Evolutionary conservation across 1,139 yeast genomes (phyloP).

Genomic region (Diutina mesorugosa): DNA sequence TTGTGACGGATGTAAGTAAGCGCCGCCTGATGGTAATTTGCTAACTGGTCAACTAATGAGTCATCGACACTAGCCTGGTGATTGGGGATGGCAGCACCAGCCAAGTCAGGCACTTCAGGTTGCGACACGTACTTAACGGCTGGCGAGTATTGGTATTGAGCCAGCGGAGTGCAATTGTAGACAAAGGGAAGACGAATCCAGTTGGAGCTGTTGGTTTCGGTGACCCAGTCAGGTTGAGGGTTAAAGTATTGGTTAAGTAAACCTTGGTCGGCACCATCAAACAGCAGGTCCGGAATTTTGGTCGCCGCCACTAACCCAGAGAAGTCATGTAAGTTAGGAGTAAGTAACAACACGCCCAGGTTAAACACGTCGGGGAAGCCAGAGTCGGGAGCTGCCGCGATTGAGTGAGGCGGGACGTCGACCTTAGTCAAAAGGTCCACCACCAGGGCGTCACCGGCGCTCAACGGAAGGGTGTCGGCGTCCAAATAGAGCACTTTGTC

Average conservation of each 20-base stretch:
- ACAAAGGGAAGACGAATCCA: slow-evolving; percentile 1
- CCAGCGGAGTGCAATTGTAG: slow-evolving; percentile 2
- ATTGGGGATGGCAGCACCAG: background rate
- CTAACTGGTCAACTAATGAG: slow-evolving; percentile 3
- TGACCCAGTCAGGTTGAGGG: slow-evolving; percentile 1
- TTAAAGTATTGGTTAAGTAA: slow-evolving; percentile 2
- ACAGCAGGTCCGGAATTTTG: background rate
- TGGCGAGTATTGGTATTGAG: background rate
- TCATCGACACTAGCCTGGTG: background rate
- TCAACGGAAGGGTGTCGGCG: slow-evolving; percentile 64
- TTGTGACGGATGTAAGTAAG: slow-evolving; percentile 10
- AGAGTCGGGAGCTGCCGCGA: slow-evolving; percentile 77
- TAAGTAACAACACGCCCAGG: slow-evolving; percentile 67
- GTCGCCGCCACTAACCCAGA: slow-evolving; percentile 18
- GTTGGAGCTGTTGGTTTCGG: background rate
- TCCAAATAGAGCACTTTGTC: slow-evolving; percentile 64
- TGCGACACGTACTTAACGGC: background rate
- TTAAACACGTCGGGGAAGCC: slow-evolving; percentile 97
- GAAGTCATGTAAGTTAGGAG: slow-evolving; percentile 41
- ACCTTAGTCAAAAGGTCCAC: slow-evolving; percentile 15
- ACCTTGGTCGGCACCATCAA: slow-evolving; percentile 2
- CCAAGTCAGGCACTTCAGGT: background rate
- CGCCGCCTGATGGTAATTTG: slow-evolving; percentile 16
- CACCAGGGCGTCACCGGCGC: slow-evolving; percentile 21
- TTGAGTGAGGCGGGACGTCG: slow-evolving; percentile 22